A percentile compares a stretch with the other conserved stretches of the same genome.
Conservation (phyloP, 495 filamentous ascomycete genomes). For the Hyaloscypha variabilis region DNA sequence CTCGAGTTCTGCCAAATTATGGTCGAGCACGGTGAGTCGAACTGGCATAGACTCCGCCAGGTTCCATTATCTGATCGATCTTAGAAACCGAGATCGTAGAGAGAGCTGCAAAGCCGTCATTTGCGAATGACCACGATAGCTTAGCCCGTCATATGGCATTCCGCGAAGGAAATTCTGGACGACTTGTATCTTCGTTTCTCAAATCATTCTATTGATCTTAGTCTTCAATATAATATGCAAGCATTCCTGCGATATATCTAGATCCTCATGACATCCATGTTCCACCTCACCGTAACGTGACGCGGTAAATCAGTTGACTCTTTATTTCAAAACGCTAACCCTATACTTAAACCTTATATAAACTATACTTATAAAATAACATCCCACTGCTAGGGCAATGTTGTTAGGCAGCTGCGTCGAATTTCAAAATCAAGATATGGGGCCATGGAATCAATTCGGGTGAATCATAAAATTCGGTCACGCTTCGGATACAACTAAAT, state of each 20-base stretch:
- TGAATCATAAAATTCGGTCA: not conserved
- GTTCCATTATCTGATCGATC: not conserved
- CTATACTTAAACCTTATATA: no score
- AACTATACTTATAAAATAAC: no score
- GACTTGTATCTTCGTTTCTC: slow-evolving; percentile 6
- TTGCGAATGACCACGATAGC: slow-evolving; percentile 1
- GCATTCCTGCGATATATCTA: not conserved
- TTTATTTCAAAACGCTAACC: no score
- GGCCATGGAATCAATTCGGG: no score
- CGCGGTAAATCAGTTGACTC: no score
- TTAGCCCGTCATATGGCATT: slow-evolving; percentile 6
- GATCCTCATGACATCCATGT: not conserved
- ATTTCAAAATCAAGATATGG: no score
- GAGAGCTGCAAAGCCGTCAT: slow-evolving; percentile 5
- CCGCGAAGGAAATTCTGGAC: not conserved
- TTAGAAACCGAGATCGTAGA: slow-evolving; percentile 2
- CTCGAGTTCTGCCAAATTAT: slow-evolving; percentile 5
- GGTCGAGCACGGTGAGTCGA: not conserved
- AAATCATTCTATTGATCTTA: not conserved
- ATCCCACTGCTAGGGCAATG: no score
- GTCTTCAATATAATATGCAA: slow-evolving; percentile 4
- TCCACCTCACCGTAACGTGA: no score
- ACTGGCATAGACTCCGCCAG: not conserved
- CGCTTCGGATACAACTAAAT: not conserved
- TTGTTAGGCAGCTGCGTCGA: no score